These are phyloP conservation scores for Babesia ovis DNA, from an alignment of 169 alveolate genomes.

Conservation along the genomic window DNA sequence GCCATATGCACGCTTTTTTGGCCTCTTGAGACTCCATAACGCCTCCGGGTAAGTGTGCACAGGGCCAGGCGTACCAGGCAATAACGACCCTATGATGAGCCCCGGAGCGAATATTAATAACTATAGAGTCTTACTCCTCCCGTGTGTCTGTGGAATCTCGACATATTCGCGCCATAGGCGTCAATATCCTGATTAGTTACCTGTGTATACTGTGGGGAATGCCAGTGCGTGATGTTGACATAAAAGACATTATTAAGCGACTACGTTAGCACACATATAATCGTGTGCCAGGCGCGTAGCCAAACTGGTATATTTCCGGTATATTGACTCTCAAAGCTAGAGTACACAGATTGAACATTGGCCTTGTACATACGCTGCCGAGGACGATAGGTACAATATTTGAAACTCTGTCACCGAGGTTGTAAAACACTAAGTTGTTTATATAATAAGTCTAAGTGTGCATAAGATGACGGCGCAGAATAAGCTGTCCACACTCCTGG, in stretches of 20 bases:
- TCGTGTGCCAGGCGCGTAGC: neutral
- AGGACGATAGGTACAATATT: too few species aligned
- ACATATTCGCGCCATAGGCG: neutral
- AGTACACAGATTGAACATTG: too few species aligned
- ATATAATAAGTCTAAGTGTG: too few species aligned
- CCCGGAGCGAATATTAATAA: neutral
- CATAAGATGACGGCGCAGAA: slow-evolving; percentile 23
- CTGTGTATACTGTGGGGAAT: slow-evolving; percentile 6
- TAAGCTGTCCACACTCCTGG: slow-evolving; percentile 49
- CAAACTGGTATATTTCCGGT: neutral
- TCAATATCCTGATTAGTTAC: neutral
- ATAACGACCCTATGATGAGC: neutral
- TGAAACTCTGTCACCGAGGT: too few species aligned
- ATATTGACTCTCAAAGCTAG: neutral
- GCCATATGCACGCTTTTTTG: slow-evolving; percentile 16
- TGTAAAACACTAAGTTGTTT: too few species aligned
- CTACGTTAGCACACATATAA: neutral
- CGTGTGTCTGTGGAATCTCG: neutral
- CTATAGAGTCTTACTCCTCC: neutral
- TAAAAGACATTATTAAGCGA: neutral
- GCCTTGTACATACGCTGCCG: too few species aligned
- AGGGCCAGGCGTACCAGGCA: neutral
- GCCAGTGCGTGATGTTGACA: neutral
- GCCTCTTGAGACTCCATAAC: neutral
- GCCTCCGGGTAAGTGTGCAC: neutral